Evolutionary conservation across 2,329 filamentous ascomycete species (phyloP), one percentile per base, ranked within the genome.

Genomic region (Apiospora sp.): DNA sequence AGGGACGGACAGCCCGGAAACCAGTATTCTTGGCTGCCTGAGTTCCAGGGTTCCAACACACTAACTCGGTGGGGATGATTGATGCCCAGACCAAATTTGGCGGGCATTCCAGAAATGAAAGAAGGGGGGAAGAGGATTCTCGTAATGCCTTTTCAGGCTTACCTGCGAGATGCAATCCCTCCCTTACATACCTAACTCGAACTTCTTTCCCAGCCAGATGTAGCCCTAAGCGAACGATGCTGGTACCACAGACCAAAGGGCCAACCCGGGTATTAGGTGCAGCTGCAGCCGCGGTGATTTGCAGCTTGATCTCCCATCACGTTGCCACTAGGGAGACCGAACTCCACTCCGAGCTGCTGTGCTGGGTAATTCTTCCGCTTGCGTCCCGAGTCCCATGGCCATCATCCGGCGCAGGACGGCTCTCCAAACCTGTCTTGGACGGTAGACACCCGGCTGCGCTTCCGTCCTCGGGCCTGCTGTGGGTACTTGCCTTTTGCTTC

Each of bases 351-450:
- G 48, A 54, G 46, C 13, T 58, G 46, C 37, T 70, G 48, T 70
- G 68, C 68, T 70, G 68, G 68, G 14, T 70, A 24, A 22, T 70
- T 5, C 68, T 70, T 41, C 48, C 68, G 30, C 12, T 70, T 27
- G 10, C 58, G 22, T 51, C 46, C 24, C 54, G 49, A 44, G 27
- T 70, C 34, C 14, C 30, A 70, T 27, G n/a, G 30, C 19, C 48
- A 13, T 14, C 48, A n/a, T 37, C 46, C 68, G 37, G 34, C 34
- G 22, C 34, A 12, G 34, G 46, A n/a, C 48, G 48, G 48, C 30
- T 43, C 3, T 64, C 58, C 19, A 54, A 70, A 30, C 34, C 49
- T 34, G 19, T 51, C 4, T 41, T 41, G 30, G 48, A 54, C 48
- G 48, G 49, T 27, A 22, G 34, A 27, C 30, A 14, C 22, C 8